phyloP scores from a whole-genome alignment of 257 asterid species.

The Jacaranda copaia region DNA sequence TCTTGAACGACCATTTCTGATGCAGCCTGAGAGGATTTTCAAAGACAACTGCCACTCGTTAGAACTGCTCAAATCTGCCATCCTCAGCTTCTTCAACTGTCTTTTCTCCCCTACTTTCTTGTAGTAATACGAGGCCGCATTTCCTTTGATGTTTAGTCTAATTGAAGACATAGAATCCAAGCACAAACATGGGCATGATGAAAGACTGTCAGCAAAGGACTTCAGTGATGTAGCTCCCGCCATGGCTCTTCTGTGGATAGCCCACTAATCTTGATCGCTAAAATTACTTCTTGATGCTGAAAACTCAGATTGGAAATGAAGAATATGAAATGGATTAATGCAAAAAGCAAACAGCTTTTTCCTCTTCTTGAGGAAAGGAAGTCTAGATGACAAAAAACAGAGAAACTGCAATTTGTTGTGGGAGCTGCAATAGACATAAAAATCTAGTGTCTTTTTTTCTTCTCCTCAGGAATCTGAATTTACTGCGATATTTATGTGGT shows the following conservation, averaged over 20 bases:
- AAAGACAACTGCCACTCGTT: conserved; percentile 37
- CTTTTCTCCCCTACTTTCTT: conserved; percentile 36
- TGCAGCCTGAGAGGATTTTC: conserved; percentile 13
- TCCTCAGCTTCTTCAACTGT: conserved; percentile 40
- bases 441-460: neutral
- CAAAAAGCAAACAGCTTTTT: neutral
- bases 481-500: conserved; percentile 26
- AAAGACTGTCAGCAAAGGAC: conserved; percentile 40
- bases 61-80: conserved; percentile 44
- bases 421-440: neutral
- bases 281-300: neutral
- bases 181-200: conserved; percentile 51
- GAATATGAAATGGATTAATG: no score
- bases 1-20: conserved; percentile 29
- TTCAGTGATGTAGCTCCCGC: conserved; percentile 44
- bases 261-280: neutral
- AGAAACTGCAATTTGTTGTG: conserved; percentile 14
- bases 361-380: neutral
- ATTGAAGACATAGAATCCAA: conserved; percentile 45
- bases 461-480: conserved; percentile 29
- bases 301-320: neutral
- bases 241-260: conserved; percentile 37
- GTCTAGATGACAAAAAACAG: neutral
- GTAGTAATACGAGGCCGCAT: conserved; percentile 28
- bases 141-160: conserved; percentile 32